Evolutionary conservation across 345 rosid genomes (phyloP), one percentile per base, ranked within the genome.

Genomic region (Draba incana): DNA sequence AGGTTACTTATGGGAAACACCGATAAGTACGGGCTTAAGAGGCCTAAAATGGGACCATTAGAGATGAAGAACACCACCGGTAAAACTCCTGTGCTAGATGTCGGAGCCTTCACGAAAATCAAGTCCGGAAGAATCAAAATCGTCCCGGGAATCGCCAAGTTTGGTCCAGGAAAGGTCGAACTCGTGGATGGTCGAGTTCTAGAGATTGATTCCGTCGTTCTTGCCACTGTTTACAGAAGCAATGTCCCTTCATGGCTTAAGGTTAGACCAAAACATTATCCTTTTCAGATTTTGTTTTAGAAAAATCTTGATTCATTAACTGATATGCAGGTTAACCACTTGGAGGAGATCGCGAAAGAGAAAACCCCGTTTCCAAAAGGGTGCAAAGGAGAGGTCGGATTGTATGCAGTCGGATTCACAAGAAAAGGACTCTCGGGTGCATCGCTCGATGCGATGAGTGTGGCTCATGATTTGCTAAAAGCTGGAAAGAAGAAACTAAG

Each of bases 181-280:
- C 88, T 92, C n/a, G 79, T 85, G 10, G 71, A 88, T 69, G 85
- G 98, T 4, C 37, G 77, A 73, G 76, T 31, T 15, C 75, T 81
- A 0, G 77, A 80, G 47, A 71, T 92, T 13, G 98, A 92, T 58
- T 81, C 93, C 1, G 81, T 87, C 3, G 10, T 92, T 77, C 86
- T 92, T 15, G 96, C 96, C 10, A 92, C 98, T 35, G 98, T 96
- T 33, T 92, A 92, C 47, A 74, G 90, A 45, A 89, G 98, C 89
- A 92, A 89, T 58, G 96, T 92, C 25, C 94, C 93, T 64, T 87
- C 84, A 57, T 89, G 98, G 98, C 84, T 92, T 0, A 79, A 81
- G 95, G 97, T 88, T 88, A 66, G 70, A 69, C 50, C n/a, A n/a
- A n/a, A 73, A 72, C 43, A 27, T 25, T 27, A 9, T 55, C 2